Conservation (phyloP, 164 flowering plant species). For the Vitis cinerea region DNA sequence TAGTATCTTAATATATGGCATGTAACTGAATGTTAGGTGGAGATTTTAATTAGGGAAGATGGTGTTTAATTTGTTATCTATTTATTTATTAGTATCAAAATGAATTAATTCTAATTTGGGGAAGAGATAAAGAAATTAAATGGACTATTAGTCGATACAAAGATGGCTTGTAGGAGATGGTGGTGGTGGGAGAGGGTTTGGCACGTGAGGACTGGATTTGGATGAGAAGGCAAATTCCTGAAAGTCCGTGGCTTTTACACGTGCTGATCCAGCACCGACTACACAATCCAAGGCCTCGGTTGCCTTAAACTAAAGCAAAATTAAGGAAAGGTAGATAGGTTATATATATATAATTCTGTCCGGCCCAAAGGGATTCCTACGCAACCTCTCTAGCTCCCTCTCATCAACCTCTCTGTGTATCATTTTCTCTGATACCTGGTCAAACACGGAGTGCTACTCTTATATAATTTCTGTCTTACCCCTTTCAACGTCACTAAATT, state of each 20-base stretch:
- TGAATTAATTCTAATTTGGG: too few relatives aligned
- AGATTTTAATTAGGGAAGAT: too few relatives aligned
- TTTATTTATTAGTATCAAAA: too few relatives aligned
- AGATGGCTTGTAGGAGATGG: neutral
- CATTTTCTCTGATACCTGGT: slow-evolving; percentile 11
- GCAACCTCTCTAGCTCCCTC: slow-evolving; percentile 13
- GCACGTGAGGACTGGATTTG: neutral
- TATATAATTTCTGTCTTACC: neutral
- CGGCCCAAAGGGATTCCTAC: slow-evolving; percentile 25
- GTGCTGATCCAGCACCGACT: slow-evolving; percentile 21
- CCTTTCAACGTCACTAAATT: neutral
- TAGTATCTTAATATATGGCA: too few relatives aligned
- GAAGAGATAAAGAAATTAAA: too few relatives aligned
- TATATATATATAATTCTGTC: slow-evolving; percentile 7
- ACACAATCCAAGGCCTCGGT: slow-evolving; percentile 30
- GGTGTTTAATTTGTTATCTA: too few relatives aligned
- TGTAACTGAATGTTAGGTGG: too few relatives aligned
- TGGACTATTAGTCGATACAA: neutral
- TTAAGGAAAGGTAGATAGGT: neutral
- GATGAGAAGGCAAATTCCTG: slow-evolving; percentile 11
- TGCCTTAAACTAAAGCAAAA: slow-evolving; percentile 5
- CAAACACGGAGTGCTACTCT: slow-evolving; percentile 17
- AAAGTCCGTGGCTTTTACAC: slow-evolving; percentile 25
- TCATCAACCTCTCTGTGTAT: neutral
- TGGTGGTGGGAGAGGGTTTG: neutral